These are phyloP conservation scores for Microcos paniculata DNA, from an alignment of 345 rosid genomes.

Conservation along the genomic window DNA sequence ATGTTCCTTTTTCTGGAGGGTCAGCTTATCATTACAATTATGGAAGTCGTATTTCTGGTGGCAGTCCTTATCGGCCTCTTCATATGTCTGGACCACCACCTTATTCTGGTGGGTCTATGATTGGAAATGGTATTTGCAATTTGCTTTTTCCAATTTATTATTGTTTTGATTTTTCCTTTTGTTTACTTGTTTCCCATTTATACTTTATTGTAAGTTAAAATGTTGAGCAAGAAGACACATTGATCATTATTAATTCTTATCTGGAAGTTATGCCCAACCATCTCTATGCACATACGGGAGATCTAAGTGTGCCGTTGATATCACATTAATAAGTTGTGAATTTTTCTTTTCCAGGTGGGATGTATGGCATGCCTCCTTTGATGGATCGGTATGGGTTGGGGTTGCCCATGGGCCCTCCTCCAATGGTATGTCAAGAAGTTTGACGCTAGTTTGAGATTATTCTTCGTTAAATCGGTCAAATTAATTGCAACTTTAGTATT, in stretches of 20 bases:
- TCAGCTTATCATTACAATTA: conserved; percentile 91
- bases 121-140: conserved; percentile 60
- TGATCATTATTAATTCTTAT: background rate
- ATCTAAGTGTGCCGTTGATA: background rate
- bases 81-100: conserved; percentile 86
- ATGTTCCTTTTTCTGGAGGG: conserved; percentile 83
- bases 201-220: background rate
- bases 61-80: conserved; percentile 81
- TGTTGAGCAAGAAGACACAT: background rate
- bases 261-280: background rate
- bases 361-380: conserved; percentile 86
- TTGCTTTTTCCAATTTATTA: background rate
- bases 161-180: background rate
- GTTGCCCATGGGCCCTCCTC: conserved; percentile 78
- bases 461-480: conserved; percentile 16
- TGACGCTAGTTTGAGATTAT: conserved; percentile 5
- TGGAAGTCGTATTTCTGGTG: conserved; percentile 65
- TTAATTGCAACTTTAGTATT: background rate
- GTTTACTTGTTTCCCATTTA: background rate
- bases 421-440: conserved; percentile 61
- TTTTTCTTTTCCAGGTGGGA: conserved; percentile 48
- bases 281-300: background rate
- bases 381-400: conserved; percentile 90
- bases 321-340: background rate
- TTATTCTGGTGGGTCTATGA: conserved; percentile 82